Evolutionary conservation across 768 basidiomycete genomes (phyloP), one percentile per base, ranked within the genome.

Genomic region (Russula earlei): DNA sequence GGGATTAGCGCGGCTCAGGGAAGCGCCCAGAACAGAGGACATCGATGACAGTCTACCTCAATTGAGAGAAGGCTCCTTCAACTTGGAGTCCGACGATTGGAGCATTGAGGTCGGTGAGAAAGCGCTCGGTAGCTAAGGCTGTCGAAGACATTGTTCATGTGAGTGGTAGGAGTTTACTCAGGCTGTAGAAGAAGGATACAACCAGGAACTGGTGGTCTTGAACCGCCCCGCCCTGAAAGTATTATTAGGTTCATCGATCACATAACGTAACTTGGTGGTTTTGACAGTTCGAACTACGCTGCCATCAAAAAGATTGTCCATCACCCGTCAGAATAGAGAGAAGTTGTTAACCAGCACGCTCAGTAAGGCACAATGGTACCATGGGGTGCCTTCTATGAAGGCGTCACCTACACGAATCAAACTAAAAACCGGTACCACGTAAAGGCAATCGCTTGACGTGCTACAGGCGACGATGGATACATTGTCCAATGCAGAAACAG

Each of bases 41-140:
- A 47, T 34, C 7, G 25, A 56, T 10, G 25, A 31, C 14, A 12
- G 22, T 59, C 33, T 49, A 85, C 85, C 78, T 85, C 47, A 89
- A 71, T 58, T 78, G 84, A n/a, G 69, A 69, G 65, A 91, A 92
- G 1, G 85, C 78, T 52, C 81, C 78, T 38, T 73, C 77, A 37
- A 89, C 78, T 45, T 85, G 77, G 50, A 93, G 73, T 53, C 80
- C 75, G 67, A 88, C 90, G 52, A 89, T 70, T 15, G 90, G 91
- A n/a, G 87, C 78, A 12, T 74, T 68, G n/a, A 74, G 74, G 71
- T 93, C 90, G 34, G 89, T 85, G 41, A 87, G 70, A 69, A 85
- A 91, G 41, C 81, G 79, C 62, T 86, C 85, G 12, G 73, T 54
- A 29, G 70, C 56, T 41, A 70, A 64, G 54, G 68, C 70, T 27